phyloP scores from a whole-genome alignment of 129 eudicot species.

The Helianthus annuus region HanXRQr2.0-SUNRISE NC_035437.2:30754630-30755129 shows the following conservation, averaged over 20 bases:
- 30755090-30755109: too few relatives aligned
- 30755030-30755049: not conserved
- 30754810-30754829: constrained; percentile 63
- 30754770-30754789: constrained; percentile 85
- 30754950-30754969: constrained; percentile 86
- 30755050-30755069: too few relatives aligned
- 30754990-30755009: not conserved
- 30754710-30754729: constrained; percentile 66
- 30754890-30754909: constrained; percentile 72
- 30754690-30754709: constrained; percentile 18
- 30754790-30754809: constrained; percentile 70
- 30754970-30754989: not conserved
- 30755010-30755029: not conserved
- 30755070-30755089: too few relatives aligned
- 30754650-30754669: not conserved
- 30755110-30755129: too few relatives aligned
- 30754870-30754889: constrained; percentile 59
- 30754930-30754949: constrained; percentile 73
- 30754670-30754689: not conserved
- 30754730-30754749: constrained; percentile 71
- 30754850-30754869: constrained; percentile 44
- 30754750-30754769: constrained; percentile 73
- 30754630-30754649: constrained; percentile 39
- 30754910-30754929: constrained; percentile 96
- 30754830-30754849: constrained; percentile 56